phyloP scores from a whole-genome alignment of 2,329 filamentous ascomycete genomes.

The Cadophora luteo-olivacea region DNA sequence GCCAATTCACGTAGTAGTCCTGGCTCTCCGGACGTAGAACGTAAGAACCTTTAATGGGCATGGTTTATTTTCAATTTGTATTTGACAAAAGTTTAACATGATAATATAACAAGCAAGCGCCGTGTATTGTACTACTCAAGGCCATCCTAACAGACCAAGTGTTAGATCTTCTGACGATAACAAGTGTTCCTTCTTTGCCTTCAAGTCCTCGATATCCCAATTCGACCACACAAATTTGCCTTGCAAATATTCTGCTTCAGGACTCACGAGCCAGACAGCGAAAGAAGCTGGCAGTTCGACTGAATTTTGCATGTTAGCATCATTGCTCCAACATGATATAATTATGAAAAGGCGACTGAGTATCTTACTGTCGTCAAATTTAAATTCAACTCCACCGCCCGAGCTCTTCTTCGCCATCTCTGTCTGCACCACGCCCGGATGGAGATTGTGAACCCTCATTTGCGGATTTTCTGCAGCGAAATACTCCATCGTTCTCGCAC shows the following conservation, averaged over 20 bases:
- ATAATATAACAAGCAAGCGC: too few species aligned
- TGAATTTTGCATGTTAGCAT: not conserved
- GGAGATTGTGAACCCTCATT: slow-evolving; percentile 47
- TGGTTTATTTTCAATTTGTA: too few species aligned
- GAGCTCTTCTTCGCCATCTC: slow-evolving; percentile 1
- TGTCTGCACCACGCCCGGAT: slow-evolving; percentile 22
- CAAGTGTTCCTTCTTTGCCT: slow-evolving; percentile 42
- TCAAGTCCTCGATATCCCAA: slow-evolving; percentile 59
- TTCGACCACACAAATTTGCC: slow-evolving; percentile 54
- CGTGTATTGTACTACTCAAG: too few species aligned
- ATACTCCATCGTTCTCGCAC: slow-evolving; percentile 51
- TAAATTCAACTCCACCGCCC: not conserved
- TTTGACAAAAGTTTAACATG: too few species aligned
- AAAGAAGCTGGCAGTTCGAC: slow-evolving; percentile 16
- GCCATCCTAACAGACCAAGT: slow-evolving; percentile 20
- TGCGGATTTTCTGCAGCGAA: slow-evolving; percentile 49
- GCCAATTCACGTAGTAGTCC: too few species aligned
- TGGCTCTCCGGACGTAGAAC: too few species aligned
- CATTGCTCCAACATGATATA: too few species aligned
- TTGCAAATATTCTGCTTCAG: slow-evolving; percentile 52
- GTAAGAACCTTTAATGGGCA: too few species aligned
- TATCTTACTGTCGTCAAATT: slow-evolving; percentile 18
- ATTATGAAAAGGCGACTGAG: too few species aligned
- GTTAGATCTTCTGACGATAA: slow-evolving; percentile 16
- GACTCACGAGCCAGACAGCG: slow-evolving; percentile 13